phyloP scores from a whole-genome alignment of 176 grass and related monocot genomes.

The Avena insularis region DNA sequence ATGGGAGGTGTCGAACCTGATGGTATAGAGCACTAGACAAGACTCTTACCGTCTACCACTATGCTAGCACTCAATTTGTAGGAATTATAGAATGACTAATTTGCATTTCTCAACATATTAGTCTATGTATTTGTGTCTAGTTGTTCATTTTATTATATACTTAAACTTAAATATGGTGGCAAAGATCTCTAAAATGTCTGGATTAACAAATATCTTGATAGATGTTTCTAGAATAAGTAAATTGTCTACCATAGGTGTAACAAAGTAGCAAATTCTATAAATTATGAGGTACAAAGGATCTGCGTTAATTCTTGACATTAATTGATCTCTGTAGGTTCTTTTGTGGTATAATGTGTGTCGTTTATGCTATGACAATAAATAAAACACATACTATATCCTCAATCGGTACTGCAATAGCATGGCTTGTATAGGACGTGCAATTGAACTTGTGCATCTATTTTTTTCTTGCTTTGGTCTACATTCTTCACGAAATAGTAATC shows the following conservation, averaged over 20 bases:
- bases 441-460: background rate
- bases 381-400: no score
- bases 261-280: background rate
- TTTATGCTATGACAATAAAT: no score
- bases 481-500: no score
- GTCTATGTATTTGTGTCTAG: background rate
- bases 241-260: background rate
- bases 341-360: no score
- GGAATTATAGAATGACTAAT: background rate
- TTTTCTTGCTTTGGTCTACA: background rate
- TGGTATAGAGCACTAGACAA: background rate
- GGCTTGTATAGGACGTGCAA: background rate
- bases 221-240: background rate
- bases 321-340: no score
- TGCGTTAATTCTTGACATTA: background rate
- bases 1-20: background rate
- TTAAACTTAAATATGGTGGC: background rate
- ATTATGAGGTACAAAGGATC: background rate
- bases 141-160: background rate
- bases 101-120: background rate
- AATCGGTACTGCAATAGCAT: no score
- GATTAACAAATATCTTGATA: background rate
- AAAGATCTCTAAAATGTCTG: background rate
- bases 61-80: background rate
- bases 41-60: background rate